Percentiles rank a stretch among this genome's conserved stretches.
Evolutionary conservation across 768 basidiomycete species (phyloP).

Genomic region (Pleurotus giganteus): DNA sequence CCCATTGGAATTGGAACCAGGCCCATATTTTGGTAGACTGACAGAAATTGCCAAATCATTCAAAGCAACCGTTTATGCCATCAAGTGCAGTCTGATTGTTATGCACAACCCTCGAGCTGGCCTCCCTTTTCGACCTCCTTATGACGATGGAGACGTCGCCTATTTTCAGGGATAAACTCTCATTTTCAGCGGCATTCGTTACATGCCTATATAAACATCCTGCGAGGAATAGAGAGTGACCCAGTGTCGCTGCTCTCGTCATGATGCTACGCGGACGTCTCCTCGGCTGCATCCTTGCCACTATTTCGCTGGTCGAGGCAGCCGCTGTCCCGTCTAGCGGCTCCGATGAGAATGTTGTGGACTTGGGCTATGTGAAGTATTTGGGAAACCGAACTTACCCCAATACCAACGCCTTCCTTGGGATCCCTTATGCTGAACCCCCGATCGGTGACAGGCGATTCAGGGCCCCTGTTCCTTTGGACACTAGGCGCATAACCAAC

Average conservation of each 20-base stretch:
- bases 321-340: not conserved
- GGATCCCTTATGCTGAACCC: conserved; percentile 61
- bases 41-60: no score
- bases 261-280: not conserved
- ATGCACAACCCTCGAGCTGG: no score
- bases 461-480: conserved; percentile 49
- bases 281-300: not conserved
- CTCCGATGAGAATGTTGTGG: conserved; percentile 31
- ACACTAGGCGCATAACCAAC: conserved; percentile 40
- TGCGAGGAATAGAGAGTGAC: not conserved
- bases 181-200: no score
- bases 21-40: no score
- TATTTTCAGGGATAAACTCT: no score
- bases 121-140: no score
- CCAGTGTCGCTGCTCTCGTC: not conserved
- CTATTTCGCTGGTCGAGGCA: not conserved
- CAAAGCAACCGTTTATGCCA: no score
- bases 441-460: conserved; percentile 52
- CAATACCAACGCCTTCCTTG: conserved; percentile 55
- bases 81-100: no score
- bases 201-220: not conserved
- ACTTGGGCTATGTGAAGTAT: conserved; percentile 60
- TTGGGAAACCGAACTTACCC: conserved; percentile 50
- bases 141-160: no score
- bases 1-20: no score